These are phyloP conservation scores for Eucalyptus erythrocorys DNA, from an alignment of 345 rosid species.

Conservation along the genomic window DNA sequence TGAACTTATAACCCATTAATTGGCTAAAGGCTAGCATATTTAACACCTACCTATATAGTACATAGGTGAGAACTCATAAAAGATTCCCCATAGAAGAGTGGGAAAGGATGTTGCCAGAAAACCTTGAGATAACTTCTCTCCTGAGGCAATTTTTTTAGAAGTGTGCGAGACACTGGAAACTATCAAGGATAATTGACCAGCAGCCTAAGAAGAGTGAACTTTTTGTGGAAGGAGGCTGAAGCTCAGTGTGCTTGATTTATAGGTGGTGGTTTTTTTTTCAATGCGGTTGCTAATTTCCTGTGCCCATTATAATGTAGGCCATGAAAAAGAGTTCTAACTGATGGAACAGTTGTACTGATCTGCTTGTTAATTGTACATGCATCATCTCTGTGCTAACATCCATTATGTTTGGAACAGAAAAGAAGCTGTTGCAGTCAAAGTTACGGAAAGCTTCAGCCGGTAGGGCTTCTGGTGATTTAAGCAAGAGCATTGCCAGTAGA, in stretches of 20 bases:
- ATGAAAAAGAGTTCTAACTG: not conserved
- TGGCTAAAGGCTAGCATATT: not conserved
- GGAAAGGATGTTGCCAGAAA: not conserved
- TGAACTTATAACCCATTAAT: not conserved
- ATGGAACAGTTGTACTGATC: not conserved
- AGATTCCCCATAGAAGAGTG: not conserved
- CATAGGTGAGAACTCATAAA: not conserved
- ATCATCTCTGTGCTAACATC: not conserved
- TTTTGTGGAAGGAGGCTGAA: not conserved
- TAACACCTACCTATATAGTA: not conserved
- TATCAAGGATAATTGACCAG: not conserved
- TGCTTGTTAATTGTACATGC: not conserved
- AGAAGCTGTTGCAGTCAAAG: slow-evolving; percentile 82
- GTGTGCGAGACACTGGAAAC: not conserved
- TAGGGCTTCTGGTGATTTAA: slow-evolving; percentile 34
- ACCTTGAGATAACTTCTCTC: not conserved
- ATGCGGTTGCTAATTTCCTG: not conserved
- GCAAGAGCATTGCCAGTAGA: slow-evolving; percentile 20
- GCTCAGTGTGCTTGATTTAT: not conserved
- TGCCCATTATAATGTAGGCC: not conserved
- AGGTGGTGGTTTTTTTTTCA: not conserved
- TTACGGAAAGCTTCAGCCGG: slow-evolving; percentile 57
- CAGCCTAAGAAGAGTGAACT: not conserved
- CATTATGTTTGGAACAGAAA: slow-evolving; percentile 41
- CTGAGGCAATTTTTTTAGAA: not conserved